Conservation (phyloP, 345 rosid species). For the Stellera chamaejasme region DNA sequence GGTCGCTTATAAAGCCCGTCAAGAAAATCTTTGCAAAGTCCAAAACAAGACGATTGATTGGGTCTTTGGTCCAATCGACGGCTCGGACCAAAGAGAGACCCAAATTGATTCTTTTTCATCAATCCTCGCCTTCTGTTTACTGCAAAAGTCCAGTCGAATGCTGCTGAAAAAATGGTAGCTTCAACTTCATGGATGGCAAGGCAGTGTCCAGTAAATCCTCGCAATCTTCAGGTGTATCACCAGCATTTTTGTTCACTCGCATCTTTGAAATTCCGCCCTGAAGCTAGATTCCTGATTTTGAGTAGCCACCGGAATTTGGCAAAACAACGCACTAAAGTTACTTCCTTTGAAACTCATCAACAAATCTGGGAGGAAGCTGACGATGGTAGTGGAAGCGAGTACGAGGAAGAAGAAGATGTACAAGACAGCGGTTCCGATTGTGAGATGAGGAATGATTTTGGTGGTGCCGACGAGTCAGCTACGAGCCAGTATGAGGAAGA, state of each 20-base stretch:
- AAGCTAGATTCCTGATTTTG: not conserved
- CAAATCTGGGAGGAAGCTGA: slow-evolving; percentile 60
- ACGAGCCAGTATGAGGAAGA: slow-evolving; percentile 25
- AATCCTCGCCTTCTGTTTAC: no score
- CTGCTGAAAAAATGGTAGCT: no score
- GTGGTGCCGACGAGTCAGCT: slow-evolving; percentile 13
- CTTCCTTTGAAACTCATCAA: slow-evolving; percentile 18
- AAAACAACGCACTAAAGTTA: slow-evolving; percentile 16
- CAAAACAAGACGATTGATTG: no score
- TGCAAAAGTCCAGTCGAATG: no score
- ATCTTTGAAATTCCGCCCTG: not conserved
- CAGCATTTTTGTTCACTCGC: not conserved
- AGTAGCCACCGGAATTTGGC: slow-evolving; percentile 3
- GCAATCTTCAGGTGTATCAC: no score
- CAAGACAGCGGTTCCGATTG: slow-evolving; percentile 32
- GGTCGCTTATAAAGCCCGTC: no score
- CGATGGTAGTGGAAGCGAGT: slow-evolving; percentile 50
- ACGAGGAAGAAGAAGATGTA: slow-evolving; percentile 25
- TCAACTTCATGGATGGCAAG: no score
- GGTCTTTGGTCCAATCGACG: no score
- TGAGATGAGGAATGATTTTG: slow-evolving; percentile 27
- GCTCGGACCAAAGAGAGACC: no score
- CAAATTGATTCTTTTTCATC: no score
- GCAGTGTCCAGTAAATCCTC: no score
- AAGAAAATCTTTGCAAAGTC: no score